Conservation (phyloP, 1,284 basidiomycete genomes). For the Moesziomyces parantarcticus region DNA sequence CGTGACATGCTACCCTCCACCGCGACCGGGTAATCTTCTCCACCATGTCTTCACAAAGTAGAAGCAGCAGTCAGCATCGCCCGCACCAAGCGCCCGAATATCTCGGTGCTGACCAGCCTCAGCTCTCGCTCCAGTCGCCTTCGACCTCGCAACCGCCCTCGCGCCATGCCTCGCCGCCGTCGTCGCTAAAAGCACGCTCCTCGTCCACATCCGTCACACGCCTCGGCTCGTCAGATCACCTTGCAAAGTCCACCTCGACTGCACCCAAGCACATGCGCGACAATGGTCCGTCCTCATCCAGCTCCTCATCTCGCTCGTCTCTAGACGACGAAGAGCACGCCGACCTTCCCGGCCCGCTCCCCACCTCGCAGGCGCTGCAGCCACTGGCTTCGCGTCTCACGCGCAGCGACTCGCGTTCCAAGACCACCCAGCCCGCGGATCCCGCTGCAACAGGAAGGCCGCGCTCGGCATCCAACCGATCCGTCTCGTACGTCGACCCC, state of each 20-base stretch:
- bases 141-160: slow-evolving; percentile 15
- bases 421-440: not conserved
- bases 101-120: slow-evolving; percentile 28
- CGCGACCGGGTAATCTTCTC: not conserved
- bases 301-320: slow-evolving; percentile 17
- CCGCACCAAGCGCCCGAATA: slow-evolving; percentile 39
- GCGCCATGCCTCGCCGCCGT: slow-evolving; percentile 17
- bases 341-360: slow-evolving; percentile 37
- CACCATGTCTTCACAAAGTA: slow-evolving; percentile 24
- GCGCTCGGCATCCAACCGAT: slow-evolving; percentile 25
- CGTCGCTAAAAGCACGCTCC: slow-evolving; percentile 14
- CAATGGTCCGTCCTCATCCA: slow-evolving; percentile 4
- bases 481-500: slow-evolving; percentile 33
- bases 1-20: slow-evolving; percentile 23
- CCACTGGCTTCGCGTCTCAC: slow-evolving; percentile 34
- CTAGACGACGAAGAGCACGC: slow-evolving; percentile 30
- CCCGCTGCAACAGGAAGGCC: slow-evolving; percentile 8
- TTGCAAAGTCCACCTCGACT: slow-evolving; percentile 11
- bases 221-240: slow-evolving; percentile 9
- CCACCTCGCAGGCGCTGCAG: slow-evolving; percentile 26
- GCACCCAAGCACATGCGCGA: slow-evolving; percentile 3
- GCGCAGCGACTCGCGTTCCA: slow-evolving; percentile 21
- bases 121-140: slow-evolving; percentile 19
- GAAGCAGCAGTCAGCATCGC: slow-evolving; percentile 29
- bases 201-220: slow-evolving; percentile 27